Percentiles rank a stretch among this genome's conserved stretches.
phyloP scores from a whole-genome alignment of 2,329 filamentous ascomycete species.

The Beauveria sp. region DNA sequence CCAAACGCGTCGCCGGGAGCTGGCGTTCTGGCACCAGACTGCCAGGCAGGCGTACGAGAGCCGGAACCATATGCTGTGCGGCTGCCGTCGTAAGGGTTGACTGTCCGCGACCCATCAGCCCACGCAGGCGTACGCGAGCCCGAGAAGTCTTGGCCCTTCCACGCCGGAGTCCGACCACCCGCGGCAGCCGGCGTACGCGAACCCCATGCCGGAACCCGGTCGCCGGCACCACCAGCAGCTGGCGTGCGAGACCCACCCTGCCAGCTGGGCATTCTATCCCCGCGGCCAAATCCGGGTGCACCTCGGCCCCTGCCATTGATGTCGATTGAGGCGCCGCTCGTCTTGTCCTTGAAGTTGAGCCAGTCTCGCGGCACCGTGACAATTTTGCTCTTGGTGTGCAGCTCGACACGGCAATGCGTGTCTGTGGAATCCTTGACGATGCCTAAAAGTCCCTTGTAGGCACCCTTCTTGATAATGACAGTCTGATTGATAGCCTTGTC shows the following conservation, averaged over 20 bases:
- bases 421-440: slow-evolving; percentile 95
- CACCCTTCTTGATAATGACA: slow-evolving; percentile 77
- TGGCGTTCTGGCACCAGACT: slow-evolving; percentile 67
- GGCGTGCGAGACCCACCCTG: slow-evolving; percentile 62
- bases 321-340: slow-evolving; percentile 72
- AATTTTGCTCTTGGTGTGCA: slow-evolving; percentile 91
- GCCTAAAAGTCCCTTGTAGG: slow-evolving; percentile 86
- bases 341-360: slow-evolving; percentile 77
- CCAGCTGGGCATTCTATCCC: slow-evolving; percentile 47
- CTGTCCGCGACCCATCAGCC: slow-evolving; percentile 59
- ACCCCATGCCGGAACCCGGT: slow-evolving; percentile 72
- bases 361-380: slow-evolving; percentile 76
- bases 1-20: slow-evolving; percentile 53
- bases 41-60: slow-evolving; percentile 69
- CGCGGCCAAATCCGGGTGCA: slow-evolving; percentile 38
- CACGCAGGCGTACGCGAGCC: slow-evolving; percentile 64
- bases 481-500: slow-evolving; percentile 87
- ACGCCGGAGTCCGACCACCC: slow-evolving; percentile 56
- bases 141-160: slow-evolving; percentile 45
- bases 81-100: slow-evolving; percentile 65
- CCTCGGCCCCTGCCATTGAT: slow-evolving; percentile 47
- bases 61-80: slow-evolving; percentile 72
- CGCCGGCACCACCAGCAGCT: slow-evolving; percentile 49
- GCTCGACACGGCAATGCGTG: slow-evolving; percentile 75
- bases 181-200: slow-evolving; percentile 49